A percentile compares a stretch with the other conserved stretches of the same genome.
These are phyloP conservation scores for Lactarius deliciosus DNA, from an alignment of 768 basidiomycete species.

Conservation along the genomic window DNA sequence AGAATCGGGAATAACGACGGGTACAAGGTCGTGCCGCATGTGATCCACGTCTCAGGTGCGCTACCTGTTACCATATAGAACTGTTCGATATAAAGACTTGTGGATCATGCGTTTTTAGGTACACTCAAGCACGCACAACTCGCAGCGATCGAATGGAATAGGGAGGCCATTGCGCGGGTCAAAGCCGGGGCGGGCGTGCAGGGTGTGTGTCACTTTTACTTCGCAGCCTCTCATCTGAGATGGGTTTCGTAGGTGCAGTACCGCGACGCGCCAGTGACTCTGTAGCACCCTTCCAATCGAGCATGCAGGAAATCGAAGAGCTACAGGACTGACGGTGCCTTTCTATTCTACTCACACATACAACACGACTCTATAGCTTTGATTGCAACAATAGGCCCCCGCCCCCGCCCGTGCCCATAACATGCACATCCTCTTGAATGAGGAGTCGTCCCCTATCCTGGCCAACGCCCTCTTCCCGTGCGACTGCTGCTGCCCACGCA, in stretches of 20 bases:
- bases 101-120: slow-evolving; percentile 44
- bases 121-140: slow-evolving; percentile 85
- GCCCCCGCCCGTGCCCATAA: neutral
- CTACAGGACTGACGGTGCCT: neutral
- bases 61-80: slow-evolving; percentile 13
- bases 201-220: slow-evolving; percentile 1
- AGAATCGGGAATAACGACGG: slow-evolving; percentile 51
- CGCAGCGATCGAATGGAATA: slow-evolving; percentile 72
- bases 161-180: slow-evolving; percentile 67
- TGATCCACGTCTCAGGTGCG: slow-evolving; percentile 79
- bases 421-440: neutral
- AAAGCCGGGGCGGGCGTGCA: slow-evolving; percentile 33
- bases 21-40: slow-evolving; percentile 58
- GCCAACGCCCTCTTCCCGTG: neutral
- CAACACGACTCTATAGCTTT: slow-evolving; percentile 15
- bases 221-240: neutral
- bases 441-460: neutral
- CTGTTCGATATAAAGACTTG: neutral
- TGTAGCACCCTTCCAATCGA: neutral
- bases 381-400: neutral
- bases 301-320: neutral
- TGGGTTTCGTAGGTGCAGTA: neutral
- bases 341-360: neutral
- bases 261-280: neutral
- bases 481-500: slow-evolving; percentile 41